Evolutionary conservation across 306 rosid species (phyloP).

Genomic region (Cucurbita pepo): DNA sequence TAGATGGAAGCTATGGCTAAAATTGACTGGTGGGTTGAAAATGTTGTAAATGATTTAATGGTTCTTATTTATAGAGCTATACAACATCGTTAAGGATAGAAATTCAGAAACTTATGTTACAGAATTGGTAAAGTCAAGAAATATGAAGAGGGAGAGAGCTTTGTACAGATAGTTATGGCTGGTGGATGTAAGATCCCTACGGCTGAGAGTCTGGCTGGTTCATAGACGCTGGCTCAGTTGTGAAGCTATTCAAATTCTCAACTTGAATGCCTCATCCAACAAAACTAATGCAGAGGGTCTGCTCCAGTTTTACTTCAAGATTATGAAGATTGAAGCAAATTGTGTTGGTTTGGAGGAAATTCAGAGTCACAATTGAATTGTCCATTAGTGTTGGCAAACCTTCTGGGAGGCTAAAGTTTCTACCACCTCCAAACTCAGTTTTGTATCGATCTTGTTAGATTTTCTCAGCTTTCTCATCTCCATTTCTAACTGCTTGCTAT

Average conservation of each 20-base stretch:
- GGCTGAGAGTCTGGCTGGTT: neutral
- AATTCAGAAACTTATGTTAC: neutral
- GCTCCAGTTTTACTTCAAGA: neutral
- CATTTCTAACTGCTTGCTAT: conserved; percentile 67
- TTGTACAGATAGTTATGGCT: neutral
- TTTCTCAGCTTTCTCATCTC: conserved; percentile 70
- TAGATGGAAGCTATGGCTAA: too few species aligned
- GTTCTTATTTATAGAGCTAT: neutral
- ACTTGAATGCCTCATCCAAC: neutral
- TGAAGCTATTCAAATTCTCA: neutral
- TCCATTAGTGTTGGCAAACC: neutral
- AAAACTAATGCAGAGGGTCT: neutral
- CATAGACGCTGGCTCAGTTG: neutral
- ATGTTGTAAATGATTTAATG: too few species aligned
- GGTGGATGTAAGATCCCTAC: neutral
- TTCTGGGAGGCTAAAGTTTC: neutral
- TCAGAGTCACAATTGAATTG: too few species aligned
- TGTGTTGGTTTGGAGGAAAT: too few species aligned
- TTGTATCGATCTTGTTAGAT: neutral
- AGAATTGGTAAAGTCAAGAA: neutral
- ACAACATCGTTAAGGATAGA: neutral
- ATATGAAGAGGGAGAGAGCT: neutral
- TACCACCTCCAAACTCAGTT: neutral
- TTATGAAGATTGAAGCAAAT: too few species aligned
- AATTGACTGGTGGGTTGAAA: too few species aligned